Evolutionary conservation across 1,284 basidiomycete genomes (phyloP).

Genomic region (Moesziomyces sp.): DNA sequence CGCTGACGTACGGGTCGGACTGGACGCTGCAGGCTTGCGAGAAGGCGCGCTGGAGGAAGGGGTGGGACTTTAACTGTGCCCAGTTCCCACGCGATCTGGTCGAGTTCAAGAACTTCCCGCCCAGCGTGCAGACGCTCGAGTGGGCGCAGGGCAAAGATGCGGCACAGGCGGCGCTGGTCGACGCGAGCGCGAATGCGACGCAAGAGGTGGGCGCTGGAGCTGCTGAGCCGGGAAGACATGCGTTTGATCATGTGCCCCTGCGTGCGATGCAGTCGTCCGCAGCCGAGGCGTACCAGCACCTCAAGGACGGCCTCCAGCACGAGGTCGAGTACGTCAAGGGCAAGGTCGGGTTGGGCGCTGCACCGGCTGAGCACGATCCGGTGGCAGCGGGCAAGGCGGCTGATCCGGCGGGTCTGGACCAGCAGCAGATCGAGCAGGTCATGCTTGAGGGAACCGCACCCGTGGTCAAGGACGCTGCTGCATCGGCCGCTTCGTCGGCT

Average conservation of each 20-base stretch:
- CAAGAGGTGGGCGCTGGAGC: slow-evolving; percentile 5
- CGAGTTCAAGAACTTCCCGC: slow-evolving; percentile 49
- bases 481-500: not conserved
- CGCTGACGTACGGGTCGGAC: slow-evolving; percentile 82
- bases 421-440: slow-evolving; percentile 53
- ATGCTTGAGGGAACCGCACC: slow-evolving; percentile 52
- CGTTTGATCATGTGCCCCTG: slow-evolving; percentile 40
- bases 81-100: slow-evolving; percentile 52
- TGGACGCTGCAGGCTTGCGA: slow-evolving; percentile 88
- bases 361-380: slow-evolving; percentile 9
- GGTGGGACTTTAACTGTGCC: slow-evolving; percentile 95
- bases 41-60: slow-evolving; percentile 83
- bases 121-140: slow-evolving; percentile 40
- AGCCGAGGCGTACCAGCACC: slow-evolving; percentile 15
- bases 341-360: slow-evolving; percentile 18
- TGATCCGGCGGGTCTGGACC: slow-evolving; percentile 51
- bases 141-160: slow-evolving; percentile 17
- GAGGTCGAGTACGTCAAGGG: slow-evolving; percentile 31
- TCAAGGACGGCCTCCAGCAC: slow-evolving; percentile 35
- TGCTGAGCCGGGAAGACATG: slow-evolving; percentile 46
- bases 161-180: not conserved
- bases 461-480: slow-evolving; percentile 10
- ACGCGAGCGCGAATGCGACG: slow-evolving; percentile 9
- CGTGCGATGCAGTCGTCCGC: slow-evolving; percentile 35
- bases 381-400: slow-evolving; percentile 17